These are phyloP conservation scores for Fusarium xylarioides DNA, from an alignment of 2,329 filamentous ascomycete genomes.

Conservation along the genomic window DNA sequence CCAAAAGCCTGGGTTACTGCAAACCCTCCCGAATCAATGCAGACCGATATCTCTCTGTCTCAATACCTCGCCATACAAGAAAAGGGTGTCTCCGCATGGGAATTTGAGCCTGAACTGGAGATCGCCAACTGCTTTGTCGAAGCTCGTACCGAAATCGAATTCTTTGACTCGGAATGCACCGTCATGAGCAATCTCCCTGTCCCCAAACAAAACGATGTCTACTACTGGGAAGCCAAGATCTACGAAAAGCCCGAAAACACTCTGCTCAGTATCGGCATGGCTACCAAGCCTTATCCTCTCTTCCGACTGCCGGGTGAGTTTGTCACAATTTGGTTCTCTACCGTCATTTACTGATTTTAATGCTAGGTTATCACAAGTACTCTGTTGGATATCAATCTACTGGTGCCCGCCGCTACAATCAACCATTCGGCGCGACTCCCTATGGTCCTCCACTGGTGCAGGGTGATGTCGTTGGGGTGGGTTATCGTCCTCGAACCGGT, in stretches of 20 bases:
- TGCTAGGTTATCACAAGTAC: slow-evolving; percentile 82
- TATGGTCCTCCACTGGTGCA: slow-evolving; percentile 90
- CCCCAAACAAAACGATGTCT: slow-evolving; percentile 98
- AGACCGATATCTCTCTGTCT: slow-evolving; percentile 96
- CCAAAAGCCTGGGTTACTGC: slow-evolving; percentile 85
- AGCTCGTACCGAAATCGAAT: slow-evolving; percentile 95
- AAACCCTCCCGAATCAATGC: slow-evolving; percentile 93
- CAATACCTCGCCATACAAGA: slow-evolving; percentile 99
- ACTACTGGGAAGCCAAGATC: slow-evolving; percentile 99
- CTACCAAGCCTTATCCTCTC: slow-evolving; percentile 95
- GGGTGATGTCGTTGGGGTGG: slow-evolving; percentile 94
- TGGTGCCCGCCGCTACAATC: slow-evolving; percentile 88
- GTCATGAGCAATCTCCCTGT: slow-evolving; percentile 97
- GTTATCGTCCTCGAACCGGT: slow-evolving; percentile 92
- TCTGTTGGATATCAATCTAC: slow-evolving; percentile 92
- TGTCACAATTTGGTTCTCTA: slow-evolving; percentile 1
- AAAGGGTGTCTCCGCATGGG: slow-evolving; percentile 99
- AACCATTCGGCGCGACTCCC: slow-evolving; percentile 81
- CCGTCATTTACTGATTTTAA: slow-evolving; percentile 34
- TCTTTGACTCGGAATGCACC: slow-evolving; percentile 97
- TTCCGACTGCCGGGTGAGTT: slow-evolving; percentile 88
- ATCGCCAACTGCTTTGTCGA: slow-evolving; percentile 99
- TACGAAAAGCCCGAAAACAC: slow-evolving; percentile 96
- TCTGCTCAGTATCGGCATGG: slow-evolving; percentile 88
- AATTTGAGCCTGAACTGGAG: slow-evolving; percentile 98